Evolutionary conservation across 345 rosid genomes (phyloP).

Genomic region (Capsella bursapastoris): DNA sequence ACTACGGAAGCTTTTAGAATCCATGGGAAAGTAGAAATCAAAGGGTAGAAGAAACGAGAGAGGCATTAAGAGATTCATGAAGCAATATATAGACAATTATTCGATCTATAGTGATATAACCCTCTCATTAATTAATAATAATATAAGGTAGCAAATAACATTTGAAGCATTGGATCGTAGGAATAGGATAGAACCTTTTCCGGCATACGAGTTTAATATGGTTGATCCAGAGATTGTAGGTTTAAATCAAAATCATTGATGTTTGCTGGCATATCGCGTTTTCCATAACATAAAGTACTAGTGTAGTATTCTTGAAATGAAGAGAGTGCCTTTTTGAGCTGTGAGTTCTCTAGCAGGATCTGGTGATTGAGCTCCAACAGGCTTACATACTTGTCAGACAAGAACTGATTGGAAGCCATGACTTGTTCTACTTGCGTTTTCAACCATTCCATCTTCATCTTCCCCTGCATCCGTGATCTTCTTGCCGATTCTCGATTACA

Average conservation of each 20-base stretch:
- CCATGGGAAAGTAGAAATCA: background rate
- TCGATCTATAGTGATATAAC: background rate
- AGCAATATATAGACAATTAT: background rate
- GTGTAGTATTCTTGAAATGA: constrained; percentile 50
- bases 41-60: background rate
- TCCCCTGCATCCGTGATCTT: constrained; percentile 65
- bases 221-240: background rate
- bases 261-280: constrained; percentile 3
- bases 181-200: background rate
- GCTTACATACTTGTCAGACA: constrained; percentile 58
- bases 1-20: background rate
- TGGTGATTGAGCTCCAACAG: constrained; percentile 59
- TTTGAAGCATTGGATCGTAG: background rate
- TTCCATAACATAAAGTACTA: constrained; percentile 36
- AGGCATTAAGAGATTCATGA: background rate
- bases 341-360: constrained; percentile 65
- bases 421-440: constrained; percentile 60
- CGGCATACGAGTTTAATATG: background rate
- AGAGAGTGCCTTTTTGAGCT: constrained; percentile 60
- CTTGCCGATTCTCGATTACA: constrained; percentile 72
- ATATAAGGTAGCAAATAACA: background rate
- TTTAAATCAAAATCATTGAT: constrained; percentile 8
- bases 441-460: constrained; percentile 66
- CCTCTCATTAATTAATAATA: background rate
- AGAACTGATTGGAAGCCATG: constrained; percentile 53